Conservation (phyloP, 805 yeast genomes). For the Monosporozyma siamensis region DNA sequence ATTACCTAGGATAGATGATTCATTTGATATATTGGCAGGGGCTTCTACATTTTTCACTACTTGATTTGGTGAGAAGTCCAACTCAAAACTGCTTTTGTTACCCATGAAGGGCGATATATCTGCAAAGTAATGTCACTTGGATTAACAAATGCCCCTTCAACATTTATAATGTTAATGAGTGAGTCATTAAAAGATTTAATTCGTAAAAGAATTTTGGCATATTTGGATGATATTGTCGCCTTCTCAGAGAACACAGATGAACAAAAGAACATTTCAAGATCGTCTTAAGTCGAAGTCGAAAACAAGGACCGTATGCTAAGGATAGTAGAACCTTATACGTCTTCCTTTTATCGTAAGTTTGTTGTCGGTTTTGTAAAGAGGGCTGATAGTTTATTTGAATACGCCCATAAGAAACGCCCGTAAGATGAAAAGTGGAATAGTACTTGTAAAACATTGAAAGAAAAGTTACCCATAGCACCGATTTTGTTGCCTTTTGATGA, state of each 20-base stretch:
- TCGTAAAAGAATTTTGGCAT: background rate
- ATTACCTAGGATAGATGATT: slow-evolving; percentile 2
- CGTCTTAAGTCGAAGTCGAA: too few species aligned
- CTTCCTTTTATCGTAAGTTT: background rate
- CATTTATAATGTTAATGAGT: slow-evolving; percentile 2
- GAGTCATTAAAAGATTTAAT: background rate
- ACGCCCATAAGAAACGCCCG: background rate
- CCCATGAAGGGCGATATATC: background rate
- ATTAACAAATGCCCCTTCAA: slow-evolving; percentile 2
- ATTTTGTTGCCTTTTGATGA: background rate
- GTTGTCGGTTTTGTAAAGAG: background rate
- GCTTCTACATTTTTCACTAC: slow-evolving; percentile 3
- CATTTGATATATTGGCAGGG: background rate
- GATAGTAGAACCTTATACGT: too few species aligned
- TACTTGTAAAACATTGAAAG: background rate
- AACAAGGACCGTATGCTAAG: too few species aligned
- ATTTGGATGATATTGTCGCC: slow-evolving; percentile 3
- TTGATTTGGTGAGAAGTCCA: slow-evolving; percentile 7
- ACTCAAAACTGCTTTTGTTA: slow-evolving; percentile 4
- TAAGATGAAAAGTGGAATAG: background rate
- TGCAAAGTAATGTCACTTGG: slow-evolving; percentile 6
- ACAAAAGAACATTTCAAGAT: too few species aligned
- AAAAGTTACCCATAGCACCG: background rate
- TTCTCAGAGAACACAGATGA: background rate
- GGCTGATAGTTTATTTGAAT: background rate